Conservation (phyloP, 106 monocot genomes). For the Xerophyta viscosa region DNA sequence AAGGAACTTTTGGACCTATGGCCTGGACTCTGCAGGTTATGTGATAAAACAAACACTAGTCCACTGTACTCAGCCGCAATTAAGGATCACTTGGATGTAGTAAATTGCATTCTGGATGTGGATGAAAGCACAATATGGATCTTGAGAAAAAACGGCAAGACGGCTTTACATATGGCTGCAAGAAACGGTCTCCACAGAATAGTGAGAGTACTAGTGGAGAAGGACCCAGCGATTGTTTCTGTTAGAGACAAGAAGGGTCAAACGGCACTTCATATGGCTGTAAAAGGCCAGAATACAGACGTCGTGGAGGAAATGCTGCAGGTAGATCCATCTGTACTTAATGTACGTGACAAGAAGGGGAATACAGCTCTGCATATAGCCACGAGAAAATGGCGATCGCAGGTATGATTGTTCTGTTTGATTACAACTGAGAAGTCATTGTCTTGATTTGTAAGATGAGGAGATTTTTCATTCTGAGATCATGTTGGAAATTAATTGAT, state of each 20-base stretch:
- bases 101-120: constrained; percentile 79
- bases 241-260: constrained; percentile 89
- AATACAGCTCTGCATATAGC: constrained; percentile 95
- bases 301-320: constrained; percentile 67
- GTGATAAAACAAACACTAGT: constrained; percentile 80
- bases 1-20: constrained; percentile 62
- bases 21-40: constrained; percentile 64
- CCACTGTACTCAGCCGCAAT: constrained; percentile 87
- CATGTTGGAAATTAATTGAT: too few relatives aligned
- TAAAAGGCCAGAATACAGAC: constrained; percentile 66
- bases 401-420: constrained; percentile 31
- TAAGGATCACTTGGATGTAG: constrained; percentile 71
- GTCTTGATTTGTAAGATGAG: too few relatives aligned
- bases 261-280: constrained; percentile 99
- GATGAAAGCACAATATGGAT: constrained; percentile 51
- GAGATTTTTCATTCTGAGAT: too few relatives aligned
- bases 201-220: constrained; percentile 61
- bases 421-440: too few relatives aligned
- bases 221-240: constrained; percentile 64
- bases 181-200: constrained; percentile 59
- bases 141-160: constrained; percentile 94
- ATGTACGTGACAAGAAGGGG: constrained; percentile 86
- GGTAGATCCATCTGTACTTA: constrained; percentile 67
- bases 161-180: constrained; percentile 70
- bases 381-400: constrained; percentile 86